Percentiles rank a stretch among this genome's conserved stretches.
phyloP scores from a whole-genome alignment of 495 filamentous ascomycete species.

The Eremomyces bilateralis region DNA sequence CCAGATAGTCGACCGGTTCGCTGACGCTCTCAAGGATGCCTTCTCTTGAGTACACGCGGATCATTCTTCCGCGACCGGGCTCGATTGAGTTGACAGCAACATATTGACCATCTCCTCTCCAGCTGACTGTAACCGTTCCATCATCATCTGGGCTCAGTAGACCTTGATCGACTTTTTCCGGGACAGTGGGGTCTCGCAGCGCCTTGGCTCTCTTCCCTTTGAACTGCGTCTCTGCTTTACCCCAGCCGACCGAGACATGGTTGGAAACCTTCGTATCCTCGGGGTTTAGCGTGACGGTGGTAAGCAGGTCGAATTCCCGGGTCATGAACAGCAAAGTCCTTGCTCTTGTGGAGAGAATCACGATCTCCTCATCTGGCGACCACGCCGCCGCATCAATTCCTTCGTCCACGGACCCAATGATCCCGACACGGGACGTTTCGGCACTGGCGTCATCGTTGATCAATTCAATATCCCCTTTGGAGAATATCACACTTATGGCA shows the following conservation, averaged over 20 bases:
- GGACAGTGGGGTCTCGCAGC: constrained; percentile 79
- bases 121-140: constrained; percentile 48
- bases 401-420: constrained; percentile 77
- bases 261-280: constrained; percentile 74
- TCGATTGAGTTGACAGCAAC: constrained; percentile 69
- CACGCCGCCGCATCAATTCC: constrained; percentile 78
- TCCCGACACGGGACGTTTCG: constrained; percentile 63
- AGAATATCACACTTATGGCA: constrained; percentile 62
- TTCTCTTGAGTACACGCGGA: constrained; percentile 78
- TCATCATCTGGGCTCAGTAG: constrained; percentile 50
- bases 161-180: constrained; percentile 79
- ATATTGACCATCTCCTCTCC: constrained; percentile 87
- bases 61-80: constrained; percentile 40
- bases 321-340: constrained; percentile 83
- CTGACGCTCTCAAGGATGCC: constrained; percentile 76
- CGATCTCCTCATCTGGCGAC: constrained; percentile 86
- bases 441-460: constrained; percentile 55
- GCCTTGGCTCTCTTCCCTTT: constrained; percentile 82
- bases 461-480: constrained; percentile 72
- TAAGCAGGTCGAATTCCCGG: constrained; percentile 63
- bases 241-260: constrained; percentile 97
- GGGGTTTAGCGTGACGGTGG: constrained; percentile 41
- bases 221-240: constrained; percentile 94
- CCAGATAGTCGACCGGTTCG: constrained; percentile 79
- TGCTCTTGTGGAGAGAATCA: constrained; percentile 60